phyloP scores from a whole-genome alignment of 345 rosid species.

The Alliaria petiolata region DNA sequence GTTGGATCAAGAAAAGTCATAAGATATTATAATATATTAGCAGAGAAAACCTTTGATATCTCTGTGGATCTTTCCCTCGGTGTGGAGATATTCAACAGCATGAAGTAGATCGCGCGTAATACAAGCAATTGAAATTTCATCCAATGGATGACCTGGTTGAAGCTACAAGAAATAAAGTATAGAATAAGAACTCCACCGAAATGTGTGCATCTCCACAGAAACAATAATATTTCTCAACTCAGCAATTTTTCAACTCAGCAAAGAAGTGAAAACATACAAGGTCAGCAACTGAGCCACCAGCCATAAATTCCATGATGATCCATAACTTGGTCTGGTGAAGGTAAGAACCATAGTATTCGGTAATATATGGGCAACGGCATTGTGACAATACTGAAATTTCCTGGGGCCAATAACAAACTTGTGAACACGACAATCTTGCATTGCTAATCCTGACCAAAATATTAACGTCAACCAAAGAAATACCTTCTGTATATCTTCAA shows the following conservation, averaged over 20 bases:
- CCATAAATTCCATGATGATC: constrained; percentile 99
- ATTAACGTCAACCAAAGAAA: constrained; percentile 5
- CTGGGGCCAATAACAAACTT: constrained; percentile 39
- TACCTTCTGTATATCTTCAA: constrained; percentile 99
- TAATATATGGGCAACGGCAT: constrained; percentile 92
- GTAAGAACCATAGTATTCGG: constrained; percentile 95
- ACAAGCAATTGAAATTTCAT: constrained; percentile 90
- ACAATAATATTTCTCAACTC: constrained; percentile 10
- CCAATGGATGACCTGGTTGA: constrained; percentile 88
- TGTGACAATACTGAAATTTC: constrained; percentile 97
- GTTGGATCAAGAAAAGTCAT: constrained; percentile 3
- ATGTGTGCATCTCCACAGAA: constrained; percentile 67
- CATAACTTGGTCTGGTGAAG: constrained; percentile 96
- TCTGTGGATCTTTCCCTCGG: constrained; percentile 95
- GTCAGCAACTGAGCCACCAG: constrained; percentile 99
- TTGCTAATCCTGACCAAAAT: not conserved
- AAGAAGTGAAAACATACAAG: constrained; percentile 61
- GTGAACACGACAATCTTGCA: constrained; percentile 27
- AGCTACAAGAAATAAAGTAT: constrained; percentile 44
- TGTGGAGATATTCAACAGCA: constrained; percentile 94
- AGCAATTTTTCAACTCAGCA: constrained; percentile 80
- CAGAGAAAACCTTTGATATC: constrained; percentile 84
- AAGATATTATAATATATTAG: not conserved
- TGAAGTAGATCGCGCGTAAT: constrained; percentile 92
- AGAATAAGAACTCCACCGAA: not conserved